Base-by-base conservation (phyloP, 2,329 filamentous ascomycete genomes). In the Magnaporthiopsis rhizophila region DNA sequence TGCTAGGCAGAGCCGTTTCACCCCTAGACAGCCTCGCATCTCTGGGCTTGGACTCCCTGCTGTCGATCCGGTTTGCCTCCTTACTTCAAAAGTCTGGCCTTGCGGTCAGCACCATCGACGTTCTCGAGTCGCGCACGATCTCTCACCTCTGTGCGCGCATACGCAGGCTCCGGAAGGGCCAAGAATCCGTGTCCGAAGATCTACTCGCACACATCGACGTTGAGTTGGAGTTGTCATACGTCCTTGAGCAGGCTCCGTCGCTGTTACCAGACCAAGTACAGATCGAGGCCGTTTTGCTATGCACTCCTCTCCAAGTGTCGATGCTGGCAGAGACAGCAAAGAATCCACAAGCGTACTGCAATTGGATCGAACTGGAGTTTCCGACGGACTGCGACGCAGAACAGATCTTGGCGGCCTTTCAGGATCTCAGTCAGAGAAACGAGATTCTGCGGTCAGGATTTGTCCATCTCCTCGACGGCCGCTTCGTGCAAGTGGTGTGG, bases 391-490 rank as follows among this genome's bases (percentile, higher is more conserved):
- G 79, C 38, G 69, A 71, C 1, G 50, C 72, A 1, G 68, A 77
- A 0, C 68, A 77, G 15, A 73, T 92, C 7, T 72, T 72, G 1
- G 69, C 75, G 1, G 83, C 84, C 11, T 77, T 93, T 32, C 65
- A 69, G 1, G 69, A 73, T 0, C 69, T 92, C 8, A 78, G 81
- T 9, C 65, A 76, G 8, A 69, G 73, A 1, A 92, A 93, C 69
- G 80, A 88, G 58, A 84, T 92, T 24, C 75, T 97, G 2, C 84
- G 92, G 15, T 88, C 90, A 9, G 91, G 91, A 0, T 97, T 97
- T 72, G 71, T 83, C 1, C 75, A 82, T n/a, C 74, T 82, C 32
- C 74, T 82, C 32, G 73, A 79, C 0, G 79, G 80, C 26, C 74
- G 77, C 1, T 88, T 88, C 67, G 79, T 80, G 13, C 87, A 89